A percentile compares a stretch with the other conserved stretches of the same genome.
These are phyloP conservation scores for Cercospora sp. DNA, from an alignment of 2,329 filamentous ascomycete species.

Conservation along the genomic window DNA sequence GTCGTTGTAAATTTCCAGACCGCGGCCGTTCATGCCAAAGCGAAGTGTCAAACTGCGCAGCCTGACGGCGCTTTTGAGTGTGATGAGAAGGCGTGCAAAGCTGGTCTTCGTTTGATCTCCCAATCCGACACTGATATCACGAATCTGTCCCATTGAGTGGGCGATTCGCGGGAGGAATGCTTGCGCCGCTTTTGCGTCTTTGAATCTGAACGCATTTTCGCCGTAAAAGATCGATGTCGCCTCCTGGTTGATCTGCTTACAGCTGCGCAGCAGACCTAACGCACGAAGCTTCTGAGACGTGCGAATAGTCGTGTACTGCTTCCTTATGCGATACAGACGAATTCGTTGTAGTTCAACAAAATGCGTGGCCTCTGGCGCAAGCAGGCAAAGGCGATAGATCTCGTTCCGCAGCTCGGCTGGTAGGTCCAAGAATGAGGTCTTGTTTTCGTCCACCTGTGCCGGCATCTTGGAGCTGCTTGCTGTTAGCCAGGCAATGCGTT, in stretches of 20 bases:
- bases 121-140: background rate
- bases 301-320: too few species aligned
- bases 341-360: too few species aligned
- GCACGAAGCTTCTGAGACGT: background rate
- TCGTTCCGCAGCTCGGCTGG: slow-evolving; percentile 1
- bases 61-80: background rate
- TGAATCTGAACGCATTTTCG: background rate
- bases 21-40: background rate
- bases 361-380: too few species aligned
- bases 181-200: background rate
- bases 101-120: background rate
- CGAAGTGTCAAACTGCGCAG: background rate
- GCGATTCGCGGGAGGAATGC: background rate
- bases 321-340: too few species aligned
- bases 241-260: background rate
- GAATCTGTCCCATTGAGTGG: background rate
- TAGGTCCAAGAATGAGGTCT: background rate
- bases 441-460: background rate
- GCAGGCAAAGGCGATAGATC: background rate
- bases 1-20: background rate
- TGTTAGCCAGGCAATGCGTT: background rate
- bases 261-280: background rate
- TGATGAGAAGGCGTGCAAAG: background rate
- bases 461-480: background rate
- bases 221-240: background rate